Percentiles rank a stretch among this genome's conserved stretches.
Conservation (phyloP, 768 basidiomycete species). For the Rhodotorula paludigena region DNA sequence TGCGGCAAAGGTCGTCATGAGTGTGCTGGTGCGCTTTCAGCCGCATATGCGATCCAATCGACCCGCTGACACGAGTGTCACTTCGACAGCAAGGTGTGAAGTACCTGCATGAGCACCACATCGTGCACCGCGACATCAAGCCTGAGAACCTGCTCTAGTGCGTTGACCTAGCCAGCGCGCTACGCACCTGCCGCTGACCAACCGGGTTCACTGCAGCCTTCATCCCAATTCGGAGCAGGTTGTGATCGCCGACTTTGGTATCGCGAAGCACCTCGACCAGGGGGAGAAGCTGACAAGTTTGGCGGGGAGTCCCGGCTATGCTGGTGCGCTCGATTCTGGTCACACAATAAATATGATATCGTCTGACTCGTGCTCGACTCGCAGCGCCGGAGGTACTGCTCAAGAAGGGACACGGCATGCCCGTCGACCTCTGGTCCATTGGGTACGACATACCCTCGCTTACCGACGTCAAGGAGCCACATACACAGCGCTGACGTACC, state of each 20-base stretch:
- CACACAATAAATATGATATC: rapidly evolving
- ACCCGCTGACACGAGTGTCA: not conserved
- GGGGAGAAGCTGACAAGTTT: conserved; percentile 44
- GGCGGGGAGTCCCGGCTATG: conserved; percentile 44
- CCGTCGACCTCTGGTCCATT: conserved; percentile 88
- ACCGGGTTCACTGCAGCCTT: too few relatives aligned
- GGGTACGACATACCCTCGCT: conserved; percentile 57
- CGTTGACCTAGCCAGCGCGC: too few relatives aligned
- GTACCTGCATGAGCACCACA: conserved; percentile 85
- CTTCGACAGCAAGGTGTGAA: conserved; percentile 56
- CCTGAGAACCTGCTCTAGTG: conserved; percentile 82
- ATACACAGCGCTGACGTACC: rapidly evolving
- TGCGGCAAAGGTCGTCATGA: conserved; percentile 63
- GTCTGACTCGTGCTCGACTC: conserved; percentile 61
- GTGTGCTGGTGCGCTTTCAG: conserved; percentile 37
- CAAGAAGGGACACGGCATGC: conserved; percentile 65
- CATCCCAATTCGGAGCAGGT: conserved; percentile 64
- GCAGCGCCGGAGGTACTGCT: conserved; percentile 64
- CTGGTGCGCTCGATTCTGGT: conserved; percentile 12
- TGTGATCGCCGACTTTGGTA: conserved; percentile 96
- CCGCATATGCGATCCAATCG: not conserved
- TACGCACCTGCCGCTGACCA: too few relatives aligned
- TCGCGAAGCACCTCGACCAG: conserved; percentile 50
- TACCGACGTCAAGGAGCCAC: not conserved
- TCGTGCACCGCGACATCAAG: conserved; percentile 97